phyloP scores from a whole-genome alignment of 257 asterid genomes.

The Verbascum thapsus region DNA sequence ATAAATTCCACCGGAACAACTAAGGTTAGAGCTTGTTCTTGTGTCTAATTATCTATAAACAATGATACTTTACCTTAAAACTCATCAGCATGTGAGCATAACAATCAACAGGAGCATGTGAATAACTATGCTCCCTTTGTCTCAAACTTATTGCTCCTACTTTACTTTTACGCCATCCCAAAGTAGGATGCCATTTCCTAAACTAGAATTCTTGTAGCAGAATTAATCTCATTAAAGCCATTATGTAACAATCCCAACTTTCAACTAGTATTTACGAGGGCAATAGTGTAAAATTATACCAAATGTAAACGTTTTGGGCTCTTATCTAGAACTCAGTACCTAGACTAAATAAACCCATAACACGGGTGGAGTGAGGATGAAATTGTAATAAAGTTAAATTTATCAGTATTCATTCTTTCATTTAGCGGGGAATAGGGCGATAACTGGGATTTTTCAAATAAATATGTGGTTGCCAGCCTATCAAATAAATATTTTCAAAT shows the following conservation, averaged over 20 bases:
- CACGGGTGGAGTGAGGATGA: not conserved
- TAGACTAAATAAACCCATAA: too few relatives aligned
- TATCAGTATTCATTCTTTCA: not conserved
- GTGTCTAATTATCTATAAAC: constrained; percentile 4
- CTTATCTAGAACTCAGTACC: too few relatives aligned
- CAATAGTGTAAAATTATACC: too few relatives aligned
- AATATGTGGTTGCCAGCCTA: constrained; percentile 12
- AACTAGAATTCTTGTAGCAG: too few relatives aligned
- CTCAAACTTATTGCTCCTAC: too few relatives aligned
- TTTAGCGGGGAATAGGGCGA: constrained; percentile 4
- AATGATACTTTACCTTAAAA: constrained; percentile 7
- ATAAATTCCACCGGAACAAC: constrained; percentile 94
- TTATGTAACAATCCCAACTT: too few relatives aligned
- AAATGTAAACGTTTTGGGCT: too few relatives aligned
- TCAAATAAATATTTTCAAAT: constrained; percentile 3
- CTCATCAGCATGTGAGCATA: not conserved
- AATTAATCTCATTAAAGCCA: too few relatives aligned
- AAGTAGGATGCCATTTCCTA: too few relatives aligned
- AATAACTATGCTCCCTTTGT: not conserved
- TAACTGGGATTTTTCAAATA: constrained; percentile 11
- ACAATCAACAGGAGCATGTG: not conserved
- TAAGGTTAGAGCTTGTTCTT: constrained; percentile 58
- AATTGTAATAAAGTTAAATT: constrained; percentile 6
- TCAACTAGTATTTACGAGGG: too few relatives aligned
- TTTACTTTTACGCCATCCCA: too few relatives aligned